Base-by-base conservation (phyloP, 306 rosid species). In the Prunus davidiana region DNA sequence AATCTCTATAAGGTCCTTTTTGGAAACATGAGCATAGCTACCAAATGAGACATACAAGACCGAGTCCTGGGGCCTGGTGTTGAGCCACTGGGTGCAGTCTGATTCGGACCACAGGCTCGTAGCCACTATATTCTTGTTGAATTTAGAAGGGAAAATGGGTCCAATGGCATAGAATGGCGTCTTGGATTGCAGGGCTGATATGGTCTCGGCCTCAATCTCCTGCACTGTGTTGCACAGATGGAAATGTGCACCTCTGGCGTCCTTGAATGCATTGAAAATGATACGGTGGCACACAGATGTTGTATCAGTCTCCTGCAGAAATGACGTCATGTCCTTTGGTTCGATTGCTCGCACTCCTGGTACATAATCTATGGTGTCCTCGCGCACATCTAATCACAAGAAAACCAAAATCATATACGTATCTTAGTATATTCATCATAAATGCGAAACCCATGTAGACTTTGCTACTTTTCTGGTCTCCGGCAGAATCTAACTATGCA, bases 61-160 rank as follows among this genome's bases (percentile, higher is more conserved):
- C 4, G 92, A 90, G 67, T 61, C 86, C 1, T 65, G 57, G 27
- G 86, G 87, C 74, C 78, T 88, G 67, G 84, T 56, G 43, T 83
- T 8, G 78, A 90, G 91, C 96, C 96, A 88, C 0, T 86, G 77
- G 80, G 82, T 81, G 87, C 89, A 85, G 64, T 88, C 79, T 0
- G 87, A 84, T 86, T 90, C 87, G 79, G 85, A 30, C 96, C 92
- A 88, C 27, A 90, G 87, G 77, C 88, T 90, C 5, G 92, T 86
- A n/a, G 86, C 52, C 16, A 80, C 88, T 0, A 68, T 12, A 80
- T 75, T 83, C 57, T 79, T 84, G 70, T 80, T 72, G 83, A 86
- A 84, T 27, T 80, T 76, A 7, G 55, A 8, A 19, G 90, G 90
- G 73, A 88, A 86, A 71, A 90, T 74, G 54, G 96, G 92, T 13